Conservation (phyloP, 352 stramenopile genomes). For the Phytophthora idaei region DNA sequence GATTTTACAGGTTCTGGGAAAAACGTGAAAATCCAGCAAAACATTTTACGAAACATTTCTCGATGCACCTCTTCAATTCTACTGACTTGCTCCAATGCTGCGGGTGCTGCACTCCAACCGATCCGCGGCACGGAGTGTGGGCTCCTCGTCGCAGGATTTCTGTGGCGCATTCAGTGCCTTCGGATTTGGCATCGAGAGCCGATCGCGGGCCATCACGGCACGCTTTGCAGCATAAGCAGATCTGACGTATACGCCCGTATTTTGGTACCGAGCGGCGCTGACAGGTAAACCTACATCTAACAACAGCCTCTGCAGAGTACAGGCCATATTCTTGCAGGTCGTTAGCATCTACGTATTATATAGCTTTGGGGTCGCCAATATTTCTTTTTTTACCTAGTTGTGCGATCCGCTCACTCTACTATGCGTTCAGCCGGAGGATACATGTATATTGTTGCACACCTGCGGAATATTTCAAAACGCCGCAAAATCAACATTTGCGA, state of each 20-base stretch:
- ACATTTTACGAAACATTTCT: conserved; percentile 26
- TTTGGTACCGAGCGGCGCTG: too few species aligned
- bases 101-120: conserved; percentile 7
- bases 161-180: conserved; percentile 19
- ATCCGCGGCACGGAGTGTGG: not conserved
- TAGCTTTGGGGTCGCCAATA: too few species aligned
- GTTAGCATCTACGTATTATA: too few species aligned
- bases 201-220: not conserved
- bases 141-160: conserved; percentile 25
- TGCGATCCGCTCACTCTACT: not conserved
- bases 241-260: too few species aligned
- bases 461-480: conserved; percentile 19
- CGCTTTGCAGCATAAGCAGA: conserved; percentile 1
- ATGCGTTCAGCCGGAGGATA: too few species aligned
- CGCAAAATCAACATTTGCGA: conserved; percentile 9
- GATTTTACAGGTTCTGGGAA: not conserved
- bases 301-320: too few species aligned
- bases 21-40: conserved; percentile 26
- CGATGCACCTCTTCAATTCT: too few species aligned
- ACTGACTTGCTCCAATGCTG: not conserved
- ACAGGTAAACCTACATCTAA: too few species aligned
- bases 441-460: too few species aligned
- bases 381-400: too few species aligned
- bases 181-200: conserved; percentile 30
- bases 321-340: too few species aligned